phyloP scores from a whole-genome alignment of 306 rosid species.

The Sophora flavescens region DNA sequence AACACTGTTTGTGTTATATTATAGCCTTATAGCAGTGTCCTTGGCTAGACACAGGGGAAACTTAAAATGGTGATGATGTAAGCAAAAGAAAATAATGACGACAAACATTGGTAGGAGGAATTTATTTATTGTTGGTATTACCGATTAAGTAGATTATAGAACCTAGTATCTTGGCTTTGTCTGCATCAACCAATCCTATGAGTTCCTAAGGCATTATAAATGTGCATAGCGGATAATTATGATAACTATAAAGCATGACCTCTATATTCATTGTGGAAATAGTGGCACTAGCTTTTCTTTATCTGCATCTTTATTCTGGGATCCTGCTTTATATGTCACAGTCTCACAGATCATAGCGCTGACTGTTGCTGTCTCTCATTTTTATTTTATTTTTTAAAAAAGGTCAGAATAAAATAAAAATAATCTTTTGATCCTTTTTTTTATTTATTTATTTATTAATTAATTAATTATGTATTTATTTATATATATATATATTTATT shows the following conservation, averaged over 20 bases:
- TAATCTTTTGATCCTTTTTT: no score
- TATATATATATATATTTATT: no score
- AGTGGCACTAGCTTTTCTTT: neutral
- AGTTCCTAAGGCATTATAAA: conserved; percentile 16
- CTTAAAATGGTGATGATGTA: conserved; percentile 66
- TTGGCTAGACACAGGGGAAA: conserved; percentile 33
- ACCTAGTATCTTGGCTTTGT: neutral
- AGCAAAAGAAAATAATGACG: conserved; percentile 55
- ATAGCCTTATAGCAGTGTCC: conserved; percentile 53
- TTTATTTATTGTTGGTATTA: conserved; percentile 46
- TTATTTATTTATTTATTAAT: no score
- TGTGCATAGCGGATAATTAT: conserved; percentile 34
- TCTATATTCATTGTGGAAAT: neutral
- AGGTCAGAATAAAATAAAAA: no score
- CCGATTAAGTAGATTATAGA: conserved; percentile 35
- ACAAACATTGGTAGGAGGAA: conserved; percentile 44
- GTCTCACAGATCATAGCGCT: neutral
- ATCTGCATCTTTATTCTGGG: neutral
- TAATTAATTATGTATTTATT: no score
- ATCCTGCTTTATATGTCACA: neutral
- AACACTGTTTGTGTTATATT: conserved; percentile 43
- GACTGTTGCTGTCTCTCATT: neutral
- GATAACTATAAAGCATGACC: neutral
- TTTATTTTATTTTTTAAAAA: no score
- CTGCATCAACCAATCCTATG: conserved; percentile 39